phyloP scores from a whole-genome alignment of 2,329 filamentous ascomycete genomes.

The Metarhizium humberi region DNA sequence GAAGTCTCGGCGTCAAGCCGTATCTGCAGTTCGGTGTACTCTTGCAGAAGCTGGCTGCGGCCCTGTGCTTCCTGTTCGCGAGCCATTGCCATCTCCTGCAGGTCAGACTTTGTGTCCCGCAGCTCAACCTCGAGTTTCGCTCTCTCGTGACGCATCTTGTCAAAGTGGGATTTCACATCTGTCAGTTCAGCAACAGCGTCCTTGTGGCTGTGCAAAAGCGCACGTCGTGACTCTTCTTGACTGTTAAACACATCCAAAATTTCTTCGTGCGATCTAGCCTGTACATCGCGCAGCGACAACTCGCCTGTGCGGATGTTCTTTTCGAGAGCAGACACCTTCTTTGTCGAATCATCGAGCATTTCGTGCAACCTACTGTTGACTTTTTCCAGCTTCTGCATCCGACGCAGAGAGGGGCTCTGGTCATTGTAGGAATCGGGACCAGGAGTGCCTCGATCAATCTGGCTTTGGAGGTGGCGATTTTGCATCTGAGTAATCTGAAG shows the following conservation, averaged over 20 bases:
- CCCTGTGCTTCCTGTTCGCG: slow-evolving; percentile 83
- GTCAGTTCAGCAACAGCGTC: slow-evolving; percentile 75
- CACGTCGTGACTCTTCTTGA: slow-evolving; percentile 80
- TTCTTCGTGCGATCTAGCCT: slow-evolving; percentile 89
- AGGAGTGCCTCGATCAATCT: slow-evolving; percentile 63
- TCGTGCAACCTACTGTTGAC: slow-evolving; percentile 88
- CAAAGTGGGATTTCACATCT: slow-evolving; percentile 78
- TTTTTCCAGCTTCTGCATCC: slow-evolving; percentile 85
- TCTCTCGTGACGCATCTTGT: slow-evolving; percentile 76
- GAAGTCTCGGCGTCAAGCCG: slow-evolving; percentile 82
- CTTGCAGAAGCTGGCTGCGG: slow-evolving; percentile 78
- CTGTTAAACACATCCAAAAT: slow-evolving; percentile 86
- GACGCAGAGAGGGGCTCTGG: slow-evolving; percentile 67
- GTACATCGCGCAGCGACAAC: slow-evolving; percentile 80
- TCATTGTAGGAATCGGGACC: slow-evolving; percentile 59
- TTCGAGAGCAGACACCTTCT: slow-evolving; percentile 85
- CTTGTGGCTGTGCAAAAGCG: slow-evolving; percentile 76
- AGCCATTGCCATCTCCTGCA: slow-evolving; percentile 68
- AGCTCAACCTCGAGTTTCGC: slow-evolving; percentile 76
- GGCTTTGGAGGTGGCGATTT: slow-evolving; percentile 83
- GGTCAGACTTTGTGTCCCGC: slow-evolving; percentile 72
- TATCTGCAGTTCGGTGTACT: slow-evolving; percentile 90
- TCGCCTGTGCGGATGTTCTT: slow-evolving; percentile 80
- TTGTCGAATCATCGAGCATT: slow-evolving; percentile 86
- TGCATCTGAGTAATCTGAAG: slow-evolving; percentile 92